Evolutionary conservation across 2,329 filamentous ascomycete genomes (phyloP), one percentile per base, ranked within the genome.

Genomic region (Neophaeococcomyces mojaviensis): DNA sequence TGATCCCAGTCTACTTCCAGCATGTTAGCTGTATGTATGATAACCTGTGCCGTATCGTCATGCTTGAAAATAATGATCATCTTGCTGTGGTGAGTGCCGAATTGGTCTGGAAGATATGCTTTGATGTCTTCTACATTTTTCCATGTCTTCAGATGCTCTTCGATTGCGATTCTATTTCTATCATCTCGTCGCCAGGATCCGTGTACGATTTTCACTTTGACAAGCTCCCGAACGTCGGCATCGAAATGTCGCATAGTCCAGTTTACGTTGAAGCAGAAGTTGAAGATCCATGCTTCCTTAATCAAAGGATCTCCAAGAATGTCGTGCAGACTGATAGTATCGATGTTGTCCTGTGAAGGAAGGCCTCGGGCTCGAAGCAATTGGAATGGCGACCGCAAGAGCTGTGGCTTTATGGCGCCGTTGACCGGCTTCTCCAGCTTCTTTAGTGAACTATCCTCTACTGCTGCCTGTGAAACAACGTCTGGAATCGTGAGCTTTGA

Each of bases 21-120:
- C 83, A 94, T 88, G 56, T 95, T 95, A 15, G 88, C 87, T 0
- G 88, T 95, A 56, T 94, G 86, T 24, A 95, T 88, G 46, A 94
- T 66, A 4, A 95, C 69, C 38, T 94, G 84, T 0, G 83, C 85
- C 0, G 74, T 78, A 51, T 84, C 79, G 59, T 94, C 87, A 61
- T 85, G 81, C 4, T 85, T 77, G 50, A 94, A 71, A 3, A 94
- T 64, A n/a, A 94, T 70, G 64, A 94, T 77, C 85, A 94, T 92
- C 64, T 94, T 92, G 10, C 84, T 75, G 59, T 82, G 88, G 63
- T 95, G 88, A 0, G 88, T 95, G 2, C 88, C 88, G 59, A 88
- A 94, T 53, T 82, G 78, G 59, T 90, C 85, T 0, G 87, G 84
- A 76, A 94, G 84, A 49, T 81, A 87, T 0, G 88, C 87, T 13